Evolutionary conservation across 495 filamentous ascomycete genomes (phyloP), one percentile per base, ranked within the genome.

Genomic region (Xylaria cubensis): DNA sequence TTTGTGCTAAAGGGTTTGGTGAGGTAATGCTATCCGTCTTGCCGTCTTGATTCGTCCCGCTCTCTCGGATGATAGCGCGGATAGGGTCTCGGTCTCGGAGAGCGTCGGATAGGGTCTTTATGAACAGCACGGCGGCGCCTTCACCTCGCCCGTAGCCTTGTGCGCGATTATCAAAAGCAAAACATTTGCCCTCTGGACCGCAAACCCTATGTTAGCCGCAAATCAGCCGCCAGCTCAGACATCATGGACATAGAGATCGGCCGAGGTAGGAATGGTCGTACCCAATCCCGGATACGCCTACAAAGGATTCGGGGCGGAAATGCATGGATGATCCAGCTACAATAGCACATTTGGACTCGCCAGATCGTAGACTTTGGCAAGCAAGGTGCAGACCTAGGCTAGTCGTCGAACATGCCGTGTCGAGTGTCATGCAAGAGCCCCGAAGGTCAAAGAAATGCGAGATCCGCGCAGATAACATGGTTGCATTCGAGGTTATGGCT

Each of bases 321-420:
- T 58, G 26, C 29, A 69, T 24, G 21, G n/a, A 26, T 8, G 34
- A 3, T 1, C 66, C 66, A 21, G n/a, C 39, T 21, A 69, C 51
- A 12, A 56, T 69, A 3, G 66, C 50, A 3, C 32, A 42, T 34
- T 58, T 34, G 1, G 66, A 42, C 9, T 69, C 66, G 21, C 55
- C 9, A 9, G 51, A 44, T 32, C 55, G 26, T 9, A 69, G 34
- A 44, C 50, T 56, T 29, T 59, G 50, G 51, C 66, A 69, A 10
- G 66, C 66, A n/a, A 46, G 50, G 21, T 94, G 83, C 0, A 84
- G 55, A 0, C 77, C 78, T 15, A 80, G 72, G n/a, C 82, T 64
- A 41, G 89, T 91, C 17, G 90, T 91, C 10, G 92, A 94, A 78
- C 92, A 95, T n/a, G 92, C 92, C 1, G 93, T 94, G 77, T 94